Conservation (phyloP, 2,329 filamentous ascomycete genomes). For the Sclerotinia nivalis region DNA sequence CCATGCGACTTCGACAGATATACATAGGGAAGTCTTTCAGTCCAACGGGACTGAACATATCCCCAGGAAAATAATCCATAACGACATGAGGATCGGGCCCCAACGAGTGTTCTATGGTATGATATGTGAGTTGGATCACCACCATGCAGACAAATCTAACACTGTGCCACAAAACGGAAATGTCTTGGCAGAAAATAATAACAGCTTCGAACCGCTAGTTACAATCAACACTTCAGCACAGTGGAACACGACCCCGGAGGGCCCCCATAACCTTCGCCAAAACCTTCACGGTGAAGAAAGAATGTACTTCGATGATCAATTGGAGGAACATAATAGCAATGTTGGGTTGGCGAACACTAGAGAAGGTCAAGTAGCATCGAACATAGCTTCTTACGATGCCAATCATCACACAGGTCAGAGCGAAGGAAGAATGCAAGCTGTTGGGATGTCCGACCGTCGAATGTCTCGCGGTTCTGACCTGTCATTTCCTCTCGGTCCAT, state of each 20-base stretch:
- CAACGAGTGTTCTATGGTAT: not conserved
- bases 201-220: not conserved
- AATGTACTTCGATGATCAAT: not conserved
- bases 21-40: no score
- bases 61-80: no score
- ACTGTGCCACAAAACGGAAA: not conserved
- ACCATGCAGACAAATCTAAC: not conserved
- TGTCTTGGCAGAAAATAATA: not conserved
- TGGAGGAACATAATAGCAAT: not conserved
- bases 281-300: not conserved
- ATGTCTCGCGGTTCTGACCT: not conserved
- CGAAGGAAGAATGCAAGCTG: not conserved
- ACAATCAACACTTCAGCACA: not conserved
- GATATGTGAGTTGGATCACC: not conserved
- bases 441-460: not conserved
- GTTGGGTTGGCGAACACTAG: not conserved
- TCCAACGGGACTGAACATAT: no score
- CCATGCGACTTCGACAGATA: not conserved
- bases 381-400: no score
- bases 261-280: no score
- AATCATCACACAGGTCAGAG: not conserved
- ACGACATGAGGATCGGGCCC: fast-evolving
- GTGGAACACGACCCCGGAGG: not conserved
- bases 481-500: not conserved
- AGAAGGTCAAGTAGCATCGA: not conserved